A percentile compares a stretch with the other conserved stretches of the same genome.
Conservation (phyloP, 352 stramenopile genomes). For the Globisporangium canariense region DNA sequence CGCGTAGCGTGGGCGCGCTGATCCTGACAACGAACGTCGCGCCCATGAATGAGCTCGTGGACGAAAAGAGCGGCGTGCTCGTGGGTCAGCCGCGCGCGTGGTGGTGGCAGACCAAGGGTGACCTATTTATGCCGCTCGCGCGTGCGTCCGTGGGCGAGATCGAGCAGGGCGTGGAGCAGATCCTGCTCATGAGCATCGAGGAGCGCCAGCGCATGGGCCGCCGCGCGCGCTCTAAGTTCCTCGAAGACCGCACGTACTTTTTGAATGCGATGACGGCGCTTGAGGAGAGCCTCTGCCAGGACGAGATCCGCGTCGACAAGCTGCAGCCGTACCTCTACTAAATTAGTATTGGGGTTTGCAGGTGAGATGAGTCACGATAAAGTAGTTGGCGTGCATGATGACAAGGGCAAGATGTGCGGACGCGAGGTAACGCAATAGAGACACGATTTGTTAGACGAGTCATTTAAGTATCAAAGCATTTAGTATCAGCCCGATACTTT, state of each 20-base stretch:
- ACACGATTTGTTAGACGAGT: too few relatives aligned
- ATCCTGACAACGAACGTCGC: conserved; percentile 76
- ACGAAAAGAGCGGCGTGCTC: conserved; percentile 65
- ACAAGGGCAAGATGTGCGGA: too few relatives aligned
- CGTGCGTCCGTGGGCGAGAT: conserved; percentile 61
- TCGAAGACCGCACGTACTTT: conserved; percentile 79
- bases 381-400: not conserved
- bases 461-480: too few relatives aligned
- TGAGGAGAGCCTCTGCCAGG: conserved; percentile 74
- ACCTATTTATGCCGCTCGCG: conserved; percentile 81
- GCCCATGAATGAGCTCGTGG: conserved; percentile 85
- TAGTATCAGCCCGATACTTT: too few relatives aligned
- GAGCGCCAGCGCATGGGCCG: conserved; percentile 74
- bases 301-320: conserved; percentile 76
- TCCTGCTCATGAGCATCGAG: conserved; percentile 67
- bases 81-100: conserved; percentile 49
- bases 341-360: not conserved
- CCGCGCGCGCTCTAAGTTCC: conserved; percentile 60
- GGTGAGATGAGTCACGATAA: not conserved
- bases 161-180: conserved; percentile 59
- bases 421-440: too few relatives aligned
- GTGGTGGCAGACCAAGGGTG: conserved; percentile 83
- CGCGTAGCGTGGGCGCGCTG: conserved; percentile 64
- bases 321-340: conserved; percentile 78
- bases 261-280: conserved; percentile 77